Conservation (phyloP, 1,139 yeast genomes). For the Sugiyamaella sp. region DNA sequence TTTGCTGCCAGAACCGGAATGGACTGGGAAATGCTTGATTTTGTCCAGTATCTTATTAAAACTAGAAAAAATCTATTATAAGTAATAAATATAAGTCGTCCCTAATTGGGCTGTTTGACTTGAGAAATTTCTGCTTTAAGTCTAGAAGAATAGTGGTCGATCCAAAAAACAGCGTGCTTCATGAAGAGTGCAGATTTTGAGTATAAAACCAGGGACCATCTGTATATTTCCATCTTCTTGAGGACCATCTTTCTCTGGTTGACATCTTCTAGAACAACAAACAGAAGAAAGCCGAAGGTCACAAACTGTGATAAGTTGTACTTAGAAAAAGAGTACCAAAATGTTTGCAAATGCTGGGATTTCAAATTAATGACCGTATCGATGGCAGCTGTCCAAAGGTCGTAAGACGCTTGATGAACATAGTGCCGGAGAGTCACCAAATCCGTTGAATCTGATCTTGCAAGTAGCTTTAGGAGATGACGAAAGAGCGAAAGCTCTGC, state of each 20-base stretch:
- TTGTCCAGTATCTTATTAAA: slow-evolving; percentile 15
- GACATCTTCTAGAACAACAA: slow-evolving; percentile 27
- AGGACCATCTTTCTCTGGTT: slow-evolving; percentile 29
- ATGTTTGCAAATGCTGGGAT: slow-evolving; percentile 77
- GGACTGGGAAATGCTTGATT: slow-evolving; percentile 26
- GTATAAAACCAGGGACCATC: slow-evolving; percentile 37
- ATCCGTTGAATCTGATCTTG: slow-evolving; percentile 19
- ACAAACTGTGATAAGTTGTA: slow-evolving; percentile 76
- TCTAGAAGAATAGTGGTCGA: slow-evolving; percentile 31
- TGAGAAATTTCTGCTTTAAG: slow-evolving; percentile 14
- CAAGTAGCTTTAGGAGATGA: slow-evolving; percentile 33
- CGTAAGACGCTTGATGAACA: slow-evolving; percentile 20
- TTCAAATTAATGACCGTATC: slow-evolving; percentile 74
- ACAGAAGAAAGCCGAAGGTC: slow-evolving; percentile 54
- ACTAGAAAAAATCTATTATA: not conserved
- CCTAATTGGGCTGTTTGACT: not conserved
- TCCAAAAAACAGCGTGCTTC: slow-evolving; percentile 35
- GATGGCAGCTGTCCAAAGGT: slow-evolving; percentile 21
- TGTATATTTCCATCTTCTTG: slow-evolving; percentile 36
- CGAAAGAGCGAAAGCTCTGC: slow-evolving; percentile 84
- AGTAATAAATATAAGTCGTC: not conserved
- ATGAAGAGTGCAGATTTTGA: slow-evolving; percentile 38
- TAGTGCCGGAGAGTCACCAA: slow-evolving; percentile 15
- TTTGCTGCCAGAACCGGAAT: slow-evolving; percentile 26
- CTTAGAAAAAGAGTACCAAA: slow-evolving; percentile 81